A percentile compares a stretch with the other conserved stretches of the same genome.
These are phyloP conservation scores for Vitis labrusca DNA, from an alignment of 164 flowering plant genomes.

Conservation along the genomic window DNA sequence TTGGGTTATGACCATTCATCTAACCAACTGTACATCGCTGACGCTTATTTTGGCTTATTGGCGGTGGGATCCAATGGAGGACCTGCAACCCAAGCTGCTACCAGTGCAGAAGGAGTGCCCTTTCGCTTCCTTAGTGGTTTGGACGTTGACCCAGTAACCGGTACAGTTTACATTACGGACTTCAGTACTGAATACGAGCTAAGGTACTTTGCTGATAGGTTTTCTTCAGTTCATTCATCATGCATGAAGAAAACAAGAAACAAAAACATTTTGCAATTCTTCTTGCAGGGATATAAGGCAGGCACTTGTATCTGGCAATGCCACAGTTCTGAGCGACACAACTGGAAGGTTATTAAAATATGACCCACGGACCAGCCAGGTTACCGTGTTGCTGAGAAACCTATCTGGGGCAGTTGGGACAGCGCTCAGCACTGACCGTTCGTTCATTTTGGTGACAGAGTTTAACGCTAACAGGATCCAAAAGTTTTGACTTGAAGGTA, in stretches of 20 bases:
- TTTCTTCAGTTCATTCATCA: too few species aligned
- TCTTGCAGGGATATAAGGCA: too few species aligned
- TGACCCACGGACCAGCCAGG: constrained; percentile 16
- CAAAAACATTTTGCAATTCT: not conserved
- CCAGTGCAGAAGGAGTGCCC: constrained; percentile 17
- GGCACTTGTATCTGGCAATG: not conserved
- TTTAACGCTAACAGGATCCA: constrained; percentile 1
- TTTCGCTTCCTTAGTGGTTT: constrained; percentile 17
- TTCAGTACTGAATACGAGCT: constrained; percentile 13
- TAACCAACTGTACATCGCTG: constrained; percentile 37
- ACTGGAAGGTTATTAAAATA: constrained; percentile 30
- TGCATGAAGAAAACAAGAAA: too few species aligned
- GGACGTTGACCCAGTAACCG: constrained; percentile 19
- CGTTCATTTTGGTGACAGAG: constrained; percentile 25
- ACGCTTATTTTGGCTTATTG: constrained; percentile 38
- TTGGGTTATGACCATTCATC: constrained; percentile 29
- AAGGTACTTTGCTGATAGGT: not conserved
- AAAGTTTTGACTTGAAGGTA: constrained; percentile 21
- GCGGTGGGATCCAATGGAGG: constrained; percentile 29
- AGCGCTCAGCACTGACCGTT: constrained; percentile 25
- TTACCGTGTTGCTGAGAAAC: constrained; percentile 23
- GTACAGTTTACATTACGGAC: constrained; percentile 27
- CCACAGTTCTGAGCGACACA: not conserved
- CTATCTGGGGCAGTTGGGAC: constrained; percentile 26
- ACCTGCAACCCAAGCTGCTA: constrained; percentile 12